Base-by-base conservation (phyloP, 73 alveolate species). In the Stentor roeselii region DNA sequence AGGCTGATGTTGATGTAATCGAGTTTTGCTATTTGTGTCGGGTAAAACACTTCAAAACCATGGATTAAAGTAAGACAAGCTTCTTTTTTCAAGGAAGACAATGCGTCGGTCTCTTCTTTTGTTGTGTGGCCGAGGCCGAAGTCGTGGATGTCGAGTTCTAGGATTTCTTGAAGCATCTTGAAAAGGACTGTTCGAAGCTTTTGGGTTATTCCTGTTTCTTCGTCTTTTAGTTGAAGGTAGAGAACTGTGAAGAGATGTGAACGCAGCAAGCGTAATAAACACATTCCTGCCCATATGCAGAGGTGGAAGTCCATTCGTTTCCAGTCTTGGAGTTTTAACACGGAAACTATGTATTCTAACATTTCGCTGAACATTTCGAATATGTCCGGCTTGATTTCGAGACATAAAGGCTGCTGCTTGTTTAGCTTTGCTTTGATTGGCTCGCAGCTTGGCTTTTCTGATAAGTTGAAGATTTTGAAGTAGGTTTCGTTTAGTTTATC, bases 31-130 rank as follows among this genome's bases (percentile, higher is more conserved):
- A 76, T 40, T 76, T 37, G 84, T n/a, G 60, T 76, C 14, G 84
- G 74, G 85, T 37, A 39, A 40, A 76, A 76, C 36, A 76, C 84
- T 39, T 76, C 84, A 41, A 76, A 76, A 35, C 84, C 60, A 76
- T 76, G 84, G 34, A 41, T 41, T 11, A 76, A 35, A 21, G 74
- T 37, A 0, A 76, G 39, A 2, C 60, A 39, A 0, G 84, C 78
- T 76, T 76, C 84, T 37, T 34, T 76, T 41, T 76, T 76, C 36
- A 76, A 32, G 35, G 39, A 15, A 67, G n/a, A 14, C 2, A 67
- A 40, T 14, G 80, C 80, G 2, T 67, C 80, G 37, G 14, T 1
- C 27, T 67, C 80, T 30, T 67, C 80, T 67, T 67, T 67, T 1
- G 80, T 67, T 30, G n/a, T 36, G 37, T 30, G 14, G 42, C 37